Base-by-base conservation (phyloP, 176 grass and related monocot genomes). In the Pontederia paniculata region DNA sequence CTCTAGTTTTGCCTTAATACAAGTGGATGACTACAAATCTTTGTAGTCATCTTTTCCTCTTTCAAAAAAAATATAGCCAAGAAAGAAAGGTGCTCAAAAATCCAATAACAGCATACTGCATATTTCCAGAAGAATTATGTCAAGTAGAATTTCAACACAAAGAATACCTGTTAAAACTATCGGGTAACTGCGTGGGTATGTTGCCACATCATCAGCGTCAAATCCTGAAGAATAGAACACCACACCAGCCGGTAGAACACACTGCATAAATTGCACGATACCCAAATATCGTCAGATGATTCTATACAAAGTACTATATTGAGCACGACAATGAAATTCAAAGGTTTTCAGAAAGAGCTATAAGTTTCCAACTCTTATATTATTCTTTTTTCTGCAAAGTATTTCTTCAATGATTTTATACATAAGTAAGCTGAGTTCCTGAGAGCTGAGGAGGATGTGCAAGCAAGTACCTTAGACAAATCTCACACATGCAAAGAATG, bases 121-220 rank as follows among this genome's bases (percentile, higher is more conserved):
- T 12, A 43, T 60, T 44, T 8, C 37, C 5, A 44, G 44, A 44
- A 31, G 31, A 56, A 56, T 5, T 5, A 0, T 25, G 21, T 60
- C 15, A 44, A 63, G 15, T 63, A 21, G 9, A 63, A 10, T 21
- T 46, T 15, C 10, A 31, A 16, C 13, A 10, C 17, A 62, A 46
- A 21, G 21, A 60, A n/a, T 89, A 98, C 93, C 93, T 77, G 93
- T 98, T 77, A 98, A 74, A 77, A 98, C 93, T 74, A 98, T 98
- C 37, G 93, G 93, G 77, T 98, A 98, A 65, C 80, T 98, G 17
- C 77, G 80, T 57, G 93, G 86, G 62, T 84, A 88, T 9, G 83
- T 91, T 37, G 75, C 77, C 50, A 76, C 60, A 74, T 98, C 86
- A 66, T 88, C 71, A 4, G 62, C 48, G 37, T 88, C 78, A 28